A percentile compares a stretch with the other conserved stretches of the same genome.
Conservation (phyloP, 2,329 filamentous ascomycete species). For the Xylariaceae sp. region DNA sequence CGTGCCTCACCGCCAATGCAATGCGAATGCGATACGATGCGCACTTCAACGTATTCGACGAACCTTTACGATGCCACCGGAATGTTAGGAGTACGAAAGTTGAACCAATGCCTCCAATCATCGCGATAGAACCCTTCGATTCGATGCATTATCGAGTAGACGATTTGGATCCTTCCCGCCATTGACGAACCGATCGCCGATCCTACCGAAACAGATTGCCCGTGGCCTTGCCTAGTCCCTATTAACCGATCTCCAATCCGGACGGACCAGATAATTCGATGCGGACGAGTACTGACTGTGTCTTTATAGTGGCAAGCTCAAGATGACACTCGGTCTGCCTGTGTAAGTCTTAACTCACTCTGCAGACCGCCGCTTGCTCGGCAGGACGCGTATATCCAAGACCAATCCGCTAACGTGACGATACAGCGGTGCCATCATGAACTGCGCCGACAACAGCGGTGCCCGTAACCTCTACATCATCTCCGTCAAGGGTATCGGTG, state of each 20-base stretch:
- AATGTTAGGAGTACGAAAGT: not conserved
- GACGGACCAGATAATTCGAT: not conserved
- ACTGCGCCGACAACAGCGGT: conserved; percentile 61
- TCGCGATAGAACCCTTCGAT: not conserved
- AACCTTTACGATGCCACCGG: not conserved
- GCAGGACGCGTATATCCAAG: not conserved
- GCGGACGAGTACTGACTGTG: conserved; percentile 7
- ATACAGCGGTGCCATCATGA: conserved; percentile 93
- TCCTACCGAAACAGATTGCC: not conserved
- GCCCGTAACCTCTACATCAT: conserved; percentile 19
- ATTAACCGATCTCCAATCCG: not conserved
- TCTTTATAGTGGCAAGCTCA: conserved; percentile 81
- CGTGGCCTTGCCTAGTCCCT: not conserved
- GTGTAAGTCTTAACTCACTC: conserved; percentile 89
- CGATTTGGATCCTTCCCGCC: too few relatives aligned
- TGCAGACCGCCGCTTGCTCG: conserved; percentile 20
- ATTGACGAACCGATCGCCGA: not conserved
- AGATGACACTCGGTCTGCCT: conserved; percentile 99
- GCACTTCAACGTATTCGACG: not conserved
- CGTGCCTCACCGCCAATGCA: not conserved
- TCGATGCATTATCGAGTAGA: conserved; percentile 3
- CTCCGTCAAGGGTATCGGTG: conserved; percentile 21
- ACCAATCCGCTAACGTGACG: conserved; percentile 16
- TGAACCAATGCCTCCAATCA: not conserved
- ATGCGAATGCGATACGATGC: not conserved